phyloP scores from a whole-genome alignment of 2,329 filamentous ascomycete genomes.

The Conoideocrella luteorostrata region DNA sequence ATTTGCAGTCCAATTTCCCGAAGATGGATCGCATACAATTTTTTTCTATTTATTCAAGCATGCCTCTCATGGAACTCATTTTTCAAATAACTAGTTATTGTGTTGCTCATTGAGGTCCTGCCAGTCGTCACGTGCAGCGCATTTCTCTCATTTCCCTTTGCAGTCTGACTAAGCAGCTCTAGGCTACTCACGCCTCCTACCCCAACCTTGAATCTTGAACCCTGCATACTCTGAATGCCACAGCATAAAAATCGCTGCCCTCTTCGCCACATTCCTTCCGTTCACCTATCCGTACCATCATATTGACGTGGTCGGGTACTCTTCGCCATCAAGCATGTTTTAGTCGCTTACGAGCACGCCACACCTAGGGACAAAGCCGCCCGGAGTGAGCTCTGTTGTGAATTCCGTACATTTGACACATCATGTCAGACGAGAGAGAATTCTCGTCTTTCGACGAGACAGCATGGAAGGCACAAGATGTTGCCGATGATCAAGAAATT shows the following conservation, averaged over 20 bases:
- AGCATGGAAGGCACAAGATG: conserved; percentile 37
- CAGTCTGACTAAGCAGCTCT: too few species aligned
- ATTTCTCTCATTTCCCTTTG: too few species aligned
- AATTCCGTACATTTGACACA: conserved; percentile 13
- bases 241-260: not conserved
- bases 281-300: not conserved
- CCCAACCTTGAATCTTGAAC: too few species aligned
- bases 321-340: conserved; percentile 19
- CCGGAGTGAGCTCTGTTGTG: conserved; percentile 12
- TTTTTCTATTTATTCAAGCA: too few species aligned
- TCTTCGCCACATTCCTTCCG: not conserved
- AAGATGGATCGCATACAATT: too few species aligned
- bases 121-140: too few species aligned
- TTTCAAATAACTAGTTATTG: too few species aligned
- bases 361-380: conserved; percentile 18
- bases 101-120: too few species aligned
- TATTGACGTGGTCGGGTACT: not conserved
- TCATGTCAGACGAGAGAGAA: conserved; percentile 27
- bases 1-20: too few species aligned
- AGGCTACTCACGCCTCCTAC: too few species aligned
- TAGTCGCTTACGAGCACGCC: conserved; percentile 13
- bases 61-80: too few species aligned
- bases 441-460: conserved; percentile 29
- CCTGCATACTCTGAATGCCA: too few species aligned
- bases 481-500: conserved; percentile 43